Conservation (phyloP, 1,139 yeast genomes). For the Magnusiomyces suaveolens region DNA sequence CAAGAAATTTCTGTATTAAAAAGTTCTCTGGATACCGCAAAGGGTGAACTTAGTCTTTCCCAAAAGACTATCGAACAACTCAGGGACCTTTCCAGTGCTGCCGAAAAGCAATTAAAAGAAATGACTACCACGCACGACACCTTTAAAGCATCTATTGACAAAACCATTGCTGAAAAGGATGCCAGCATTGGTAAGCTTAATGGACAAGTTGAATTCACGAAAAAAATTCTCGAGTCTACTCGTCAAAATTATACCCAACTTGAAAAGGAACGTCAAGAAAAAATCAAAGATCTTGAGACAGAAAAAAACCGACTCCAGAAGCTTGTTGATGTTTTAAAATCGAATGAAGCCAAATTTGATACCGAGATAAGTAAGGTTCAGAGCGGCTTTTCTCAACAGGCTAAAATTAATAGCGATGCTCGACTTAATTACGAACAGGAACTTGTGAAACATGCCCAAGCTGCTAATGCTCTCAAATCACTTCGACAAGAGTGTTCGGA, state of each 20-base stretch:
- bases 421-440: conserved; percentile 53
- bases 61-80: conserved; percentile 42
- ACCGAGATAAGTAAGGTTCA: conserved; percentile 25
- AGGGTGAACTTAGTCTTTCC: conserved; percentile 41
- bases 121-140: conserved; percentile 38
- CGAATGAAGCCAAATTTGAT: conserved; percentile 31
- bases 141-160: conserved; percentile 36
- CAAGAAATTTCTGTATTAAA: conserved; percentile 31
- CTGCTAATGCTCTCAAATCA: conserved; percentile 38
- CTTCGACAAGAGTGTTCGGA: conserved; percentile 39
- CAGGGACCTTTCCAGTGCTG: conserved; percentile 40
- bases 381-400: conserved; percentile 45
- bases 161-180: conserved; percentile 35
- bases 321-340: conserved; percentile 38
- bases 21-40: conserved; percentile 36
- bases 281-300: conserved; percentile 24
- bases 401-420: conserved; percentile 41
- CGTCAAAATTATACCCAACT: conserved; percentile 18
- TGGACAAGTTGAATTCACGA: conserved; percentile 30
- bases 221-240: conserved; percentile 25
- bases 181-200: conserved; percentile 33
- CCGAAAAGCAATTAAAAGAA: conserved; percentile 41
- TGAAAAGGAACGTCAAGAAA: conserved; percentile 23
- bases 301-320: conserved; percentile 34
- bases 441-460: conserved; percentile 47